A percentile compares a stretch with the other conserved stretches of the same genome.
These are phyloP conservation scores for Sclerotinia spermophila DNA, from an alignment of 2,329 filamentous ascomycete genomes.

Conservation along the genomic window DNA sequence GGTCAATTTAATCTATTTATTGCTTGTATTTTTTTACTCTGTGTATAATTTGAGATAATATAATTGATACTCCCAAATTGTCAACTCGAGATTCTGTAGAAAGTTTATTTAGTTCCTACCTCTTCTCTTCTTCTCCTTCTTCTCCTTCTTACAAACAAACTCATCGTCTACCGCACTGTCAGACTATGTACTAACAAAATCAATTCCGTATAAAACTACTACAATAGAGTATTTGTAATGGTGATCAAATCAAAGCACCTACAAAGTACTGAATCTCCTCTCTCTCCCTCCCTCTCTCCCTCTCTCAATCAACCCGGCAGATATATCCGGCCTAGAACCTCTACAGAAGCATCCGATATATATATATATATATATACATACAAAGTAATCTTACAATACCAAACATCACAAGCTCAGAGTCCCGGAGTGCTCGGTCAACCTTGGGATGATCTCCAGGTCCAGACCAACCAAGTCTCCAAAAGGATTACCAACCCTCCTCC, in stretches of 20 bases:
- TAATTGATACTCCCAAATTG: not conserved
- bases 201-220: not conserved
- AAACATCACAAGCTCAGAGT: not conserved
- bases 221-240: not conserved
- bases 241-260: not conserved
- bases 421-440: slow-evolving; percentile 6
- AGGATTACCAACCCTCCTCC: not conserved
- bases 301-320: not conserved
- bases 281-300: not conserved
- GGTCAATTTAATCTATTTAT: not conserved
- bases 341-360: not conserved
- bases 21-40: not conserved
- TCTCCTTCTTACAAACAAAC: not conserved
- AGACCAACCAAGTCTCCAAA: not conserved
- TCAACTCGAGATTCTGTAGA: not conserved
- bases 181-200: not conserved
- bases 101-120: not conserved
- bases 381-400: not conserved
- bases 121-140: not conserved
- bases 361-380: too few species aligned
- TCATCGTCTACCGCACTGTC: not conserved
- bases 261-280: too few species aligned
- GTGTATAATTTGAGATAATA: not conserved
- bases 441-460: slow-evolving; percentile 6
- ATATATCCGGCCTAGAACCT: not conserved